Evolutionary conservation across 306 rosid species (phyloP).

Genomic region (Glycine latifolia): DNA sequence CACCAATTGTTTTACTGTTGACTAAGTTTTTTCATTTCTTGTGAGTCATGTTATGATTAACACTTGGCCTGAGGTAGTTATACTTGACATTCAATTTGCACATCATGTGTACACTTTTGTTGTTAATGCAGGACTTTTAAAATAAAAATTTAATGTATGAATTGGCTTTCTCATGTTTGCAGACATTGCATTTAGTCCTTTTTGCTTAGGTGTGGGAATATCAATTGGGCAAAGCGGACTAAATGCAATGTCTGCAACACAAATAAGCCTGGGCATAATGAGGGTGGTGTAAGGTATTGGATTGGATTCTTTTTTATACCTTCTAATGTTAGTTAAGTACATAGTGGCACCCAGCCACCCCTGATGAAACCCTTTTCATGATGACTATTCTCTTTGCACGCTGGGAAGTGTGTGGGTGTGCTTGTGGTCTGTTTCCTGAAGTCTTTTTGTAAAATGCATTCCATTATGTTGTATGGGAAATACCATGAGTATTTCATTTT

Average conservation of each 20-base stretch:
- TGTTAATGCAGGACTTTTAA: conserved; percentile 9
- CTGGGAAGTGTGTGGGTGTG: no score
- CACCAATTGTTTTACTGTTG: not conserved
- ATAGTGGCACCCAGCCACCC: no score
- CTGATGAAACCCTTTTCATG: no score
- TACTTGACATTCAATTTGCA: conserved; percentile 5
- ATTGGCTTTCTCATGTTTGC: conserved; percentile 26
- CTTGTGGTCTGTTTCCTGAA: no score
- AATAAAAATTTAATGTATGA: conserved; percentile 22
- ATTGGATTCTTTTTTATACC: conserved; percentile 29
- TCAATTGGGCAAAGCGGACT: conserved; percentile 97
- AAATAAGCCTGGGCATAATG: conserved; percentile 91
- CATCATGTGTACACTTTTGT: conserved; percentile 1
- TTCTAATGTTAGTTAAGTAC: no score
- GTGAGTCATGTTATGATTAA: conserved; percentile 12
- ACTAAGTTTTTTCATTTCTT: conserved; percentile 1
- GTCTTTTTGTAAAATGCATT: no score
- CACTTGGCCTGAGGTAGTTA: not conserved
- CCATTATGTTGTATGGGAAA: no score
- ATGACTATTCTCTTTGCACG: no score
- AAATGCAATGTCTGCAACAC: conserved; percentile 99
- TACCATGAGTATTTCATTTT: no score
- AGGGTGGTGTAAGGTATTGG: conserved; percentile 96
- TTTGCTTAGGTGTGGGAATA: conserved; percentile 88
- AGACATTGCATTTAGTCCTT: no score